Evolutionary conservation across 2,329 filamentous ascomycete species (phyloP).

Genomic region (Parafenestella ontariensis): DNA sequence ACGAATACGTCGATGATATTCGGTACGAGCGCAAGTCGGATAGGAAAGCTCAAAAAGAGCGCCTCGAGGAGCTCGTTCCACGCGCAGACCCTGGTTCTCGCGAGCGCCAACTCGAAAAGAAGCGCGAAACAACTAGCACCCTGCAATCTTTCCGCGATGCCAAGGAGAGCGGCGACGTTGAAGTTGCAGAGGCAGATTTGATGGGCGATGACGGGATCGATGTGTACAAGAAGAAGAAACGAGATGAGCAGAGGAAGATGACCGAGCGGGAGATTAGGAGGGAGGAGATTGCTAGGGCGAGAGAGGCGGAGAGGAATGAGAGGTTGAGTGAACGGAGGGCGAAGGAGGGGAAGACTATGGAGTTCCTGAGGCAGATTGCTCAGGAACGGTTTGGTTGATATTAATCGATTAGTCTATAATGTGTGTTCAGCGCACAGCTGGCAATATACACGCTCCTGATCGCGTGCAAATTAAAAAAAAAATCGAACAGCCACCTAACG

Average conservation of each 20-base stretch:
- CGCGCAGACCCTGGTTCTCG: conserved; percentile 82
- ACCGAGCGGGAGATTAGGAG: conserved; percentile 81
- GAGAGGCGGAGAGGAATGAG: conserved; percentile 81
- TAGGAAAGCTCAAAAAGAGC: conserved; percentile 70
- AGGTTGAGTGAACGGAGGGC: conserved; percentile 71
- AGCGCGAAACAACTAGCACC: conserved; percentile 72
- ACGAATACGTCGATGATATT: conserved; percentile 58
- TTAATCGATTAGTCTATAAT: neutral
- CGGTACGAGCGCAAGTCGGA: conserved; percentile 70
- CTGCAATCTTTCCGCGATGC: conserved; percentile 75
- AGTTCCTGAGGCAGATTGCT: conserved; percentile 79
- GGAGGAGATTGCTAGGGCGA: conserved; percentile 80
- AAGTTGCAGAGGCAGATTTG: conserved; percentile 75
- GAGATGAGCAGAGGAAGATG: conserved; percentile 73
- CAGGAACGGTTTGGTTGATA: conserved; percentile 67
- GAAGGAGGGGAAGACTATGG: conserved; percentile 85
- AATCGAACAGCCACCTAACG: neutral
- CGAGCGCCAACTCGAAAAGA: conserved; percentile 88
- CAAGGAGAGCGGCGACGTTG: conserved; percentile 68
- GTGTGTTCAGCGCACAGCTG: neutral
- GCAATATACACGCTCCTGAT: neutral
- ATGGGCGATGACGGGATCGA: conserved; percentile 77
- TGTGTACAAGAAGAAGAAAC: conserved; percentile 69
- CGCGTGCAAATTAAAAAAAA: neutral
- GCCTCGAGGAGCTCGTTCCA: conserved; percentile 80